Conservation (phyloP, 1,139 yeast species). For the Wickerhamiella pararugosa region DNA sequence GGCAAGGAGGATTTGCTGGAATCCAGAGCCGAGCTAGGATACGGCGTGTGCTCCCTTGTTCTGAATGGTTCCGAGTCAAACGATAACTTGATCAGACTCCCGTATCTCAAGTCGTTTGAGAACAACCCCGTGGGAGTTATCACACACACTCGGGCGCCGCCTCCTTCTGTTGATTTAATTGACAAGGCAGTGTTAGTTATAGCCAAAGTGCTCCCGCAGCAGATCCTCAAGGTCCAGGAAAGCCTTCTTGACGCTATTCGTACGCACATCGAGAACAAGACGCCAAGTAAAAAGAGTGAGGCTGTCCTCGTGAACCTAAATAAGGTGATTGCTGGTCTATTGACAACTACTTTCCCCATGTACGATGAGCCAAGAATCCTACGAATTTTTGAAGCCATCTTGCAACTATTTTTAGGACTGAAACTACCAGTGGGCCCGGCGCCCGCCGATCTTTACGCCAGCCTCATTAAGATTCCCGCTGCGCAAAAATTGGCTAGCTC, state of each 20-base stretch:
- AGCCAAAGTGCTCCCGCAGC: constrained; percentile 51
- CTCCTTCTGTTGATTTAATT: constrained; percentile 22
- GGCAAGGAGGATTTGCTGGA: neutral
- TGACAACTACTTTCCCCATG: neutral
- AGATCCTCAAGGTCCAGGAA: constrained; percentile 71
- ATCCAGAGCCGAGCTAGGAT: neutral
- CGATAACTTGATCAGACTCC: too few species aligned
- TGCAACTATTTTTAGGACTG: constrained; percentile 5
- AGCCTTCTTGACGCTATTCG: constrained; percentile 72
- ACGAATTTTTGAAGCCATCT: constrained; percentile 11
- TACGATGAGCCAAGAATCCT: constrained; percentile 33
- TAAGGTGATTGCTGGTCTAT: neutral
- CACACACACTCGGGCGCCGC: constrained; percentile 7
- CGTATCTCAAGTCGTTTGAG: too few species aligned
- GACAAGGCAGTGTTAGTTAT: constrained; percentile 71
- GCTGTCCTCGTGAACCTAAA: neutral
- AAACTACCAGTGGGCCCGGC: too few species aligned
- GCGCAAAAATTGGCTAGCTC: neutral
- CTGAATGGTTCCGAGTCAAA: too few species aligned
- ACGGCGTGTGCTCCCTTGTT: constrained; percentile 6
- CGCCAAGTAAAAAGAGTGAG: neutral
- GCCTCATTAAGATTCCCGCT: neutral
- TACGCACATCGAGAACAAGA: constrained; percentile 28
- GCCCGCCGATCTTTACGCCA: too few species aligned
- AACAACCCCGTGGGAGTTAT: neutral